Percentiles rank a stretch among this genome's conserved stretches.
Evolutionary conservation across 441 rosid species (phyloP).

Genomic region (Pelargonium citronellum): DNA sequence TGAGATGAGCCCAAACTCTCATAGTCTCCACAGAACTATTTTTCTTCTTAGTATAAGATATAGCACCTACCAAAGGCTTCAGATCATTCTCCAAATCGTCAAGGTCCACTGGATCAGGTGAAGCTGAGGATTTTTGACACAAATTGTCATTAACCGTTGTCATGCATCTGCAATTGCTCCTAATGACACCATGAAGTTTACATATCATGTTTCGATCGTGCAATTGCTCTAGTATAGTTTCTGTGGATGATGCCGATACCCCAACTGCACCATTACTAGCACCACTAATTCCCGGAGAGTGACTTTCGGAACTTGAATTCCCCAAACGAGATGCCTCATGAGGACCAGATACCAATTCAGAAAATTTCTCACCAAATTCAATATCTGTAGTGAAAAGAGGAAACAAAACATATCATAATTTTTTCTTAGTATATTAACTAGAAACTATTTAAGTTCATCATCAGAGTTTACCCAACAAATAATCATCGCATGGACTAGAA

Average conservation of each 20-base stretch:
- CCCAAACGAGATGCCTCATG: conserved; percentile 28
- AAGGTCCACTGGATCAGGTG: conserved; percentile 24
- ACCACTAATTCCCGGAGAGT: conserved; percentile 60
- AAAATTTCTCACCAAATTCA: conserved; percentile 45
- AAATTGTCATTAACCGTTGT: conserved; percentile 20
- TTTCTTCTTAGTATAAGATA: conserved; percentile 37
- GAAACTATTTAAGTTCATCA: conserved; percentile 14
- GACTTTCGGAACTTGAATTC: conserved; percentile 57
- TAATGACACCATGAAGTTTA: conserved; percentile 22
- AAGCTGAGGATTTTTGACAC: conserved; percentile 12
- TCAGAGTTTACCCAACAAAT: conserved; percentile 45
- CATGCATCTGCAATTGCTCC: conserved; percentile 24
- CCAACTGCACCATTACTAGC: conserved; percentile 41
- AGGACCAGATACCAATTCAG: conserved; percentile 35
- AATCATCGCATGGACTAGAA: conserved; percentile 41
- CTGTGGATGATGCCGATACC: conserved; percentile 47
- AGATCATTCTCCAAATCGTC: conserved; percentile 42
- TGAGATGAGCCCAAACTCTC: conserved; percentile 17
- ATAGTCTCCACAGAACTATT: conserved; percentile 28
- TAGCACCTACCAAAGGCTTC: conserved; percentile 37
- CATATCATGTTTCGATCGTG: conserved; percentile 26
- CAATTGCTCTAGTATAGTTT: conserved; percentile 34
- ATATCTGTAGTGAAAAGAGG: conserved; percentile 40
- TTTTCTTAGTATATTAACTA: neutral
- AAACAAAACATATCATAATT: neutral